Base-by-base conservation (phyloP, 805 yeast genomes). In the Jamesozyma piceae region DNA sequence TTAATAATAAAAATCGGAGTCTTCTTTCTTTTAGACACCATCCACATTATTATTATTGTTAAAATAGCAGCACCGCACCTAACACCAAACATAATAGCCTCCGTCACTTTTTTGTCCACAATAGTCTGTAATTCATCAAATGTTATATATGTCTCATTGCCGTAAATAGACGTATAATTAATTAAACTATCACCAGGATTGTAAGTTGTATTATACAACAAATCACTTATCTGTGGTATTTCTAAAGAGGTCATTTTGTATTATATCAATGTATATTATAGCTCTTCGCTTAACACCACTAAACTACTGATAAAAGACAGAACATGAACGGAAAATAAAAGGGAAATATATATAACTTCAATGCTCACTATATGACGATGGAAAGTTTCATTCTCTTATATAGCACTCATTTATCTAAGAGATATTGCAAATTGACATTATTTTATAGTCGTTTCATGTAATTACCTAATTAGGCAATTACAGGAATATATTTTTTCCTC, bases 1-100 rank as follows among this genome's bases (percentile, higher is more conserved):
- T 89, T 88, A 36, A 87, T 62, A n/a, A 79, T 58, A 58, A 86
- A 90, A 24, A 87, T 74, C 6, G 88, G 84, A 0, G 89, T 76
- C 19, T 62, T 71, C 51, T 71, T 75, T 45, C 73, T 75, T 42
- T 71, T 73, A 2, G 77, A 68, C 6, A 73, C 62, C 44, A 79
- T 57, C 52, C 72, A 68, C 35, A 79, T 62, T 4, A 71, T 57
- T 11, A 73, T 58, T 41, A 75, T 55, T 4, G 78, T 69, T 2
- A 74, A 45, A 5, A 65, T 61, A 2, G 77, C 71, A 33, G 79
- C 69, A 13, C 86, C 86, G 31, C 80, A 63, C 47, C 82, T 68
- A 2, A 73, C 69, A 11, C 85, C 83, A 53, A 71, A 73, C 34
- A 78, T 63, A 18, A 74, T 65, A 0, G 71, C 70, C 30, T 67